Evolutionary conservation across 257 asterid species (phyloP), one percentile per base, ranked within the genome.

Genomic region (Avicennia marina): DNA sequence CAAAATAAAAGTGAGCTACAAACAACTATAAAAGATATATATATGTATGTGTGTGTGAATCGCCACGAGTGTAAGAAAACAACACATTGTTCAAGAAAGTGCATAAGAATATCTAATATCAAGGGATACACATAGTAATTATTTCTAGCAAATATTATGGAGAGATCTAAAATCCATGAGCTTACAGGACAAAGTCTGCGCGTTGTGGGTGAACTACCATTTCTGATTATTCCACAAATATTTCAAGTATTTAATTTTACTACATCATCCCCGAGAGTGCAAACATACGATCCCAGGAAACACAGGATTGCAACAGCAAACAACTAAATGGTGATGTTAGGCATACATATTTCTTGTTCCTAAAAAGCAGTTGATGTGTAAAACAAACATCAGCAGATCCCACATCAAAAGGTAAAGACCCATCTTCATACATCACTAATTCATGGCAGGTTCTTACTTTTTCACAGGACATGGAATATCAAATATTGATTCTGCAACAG

Each of bases 401-500:
- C n/a, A 26, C 12, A 26, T 5, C 21, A 12, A n/a, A 27, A 18
- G 18, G n/a, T n/a, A 21, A 54, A 26, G 20, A 21, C 6, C 7
- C 26, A 29, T 21, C 48, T 17, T 16, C 18, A 42, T 22, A 48
- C 65, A 33, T 56, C 43, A 11, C 53, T n/a, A 32, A 46, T 31
- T 42, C 59, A 42, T 41, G 36, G 24, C 32, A 36, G 19, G 19
- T 46, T 13, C 38, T 53, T 8, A 22, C 2, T 15, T 52, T 36
- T 27, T 31, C 27, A 25, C 33, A 8, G 3, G 15, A 43, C 18
- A 20, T 1, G 2, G 32, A 16, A 55, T n/a, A 54, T 51, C 64
- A 46, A 47, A 62, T 36, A 11, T 38, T 27, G 53, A 56, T 47
- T 39, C 44, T 12, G 56, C 42, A 43, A 16, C 17, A 60, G 46